Percentiles rank a stretch among this genome's conserved stretches.
phyloP scores from a whole-genome alignment of 1,284 basidiomycete genomes.

The Cryptococcus sp. region DNA sequence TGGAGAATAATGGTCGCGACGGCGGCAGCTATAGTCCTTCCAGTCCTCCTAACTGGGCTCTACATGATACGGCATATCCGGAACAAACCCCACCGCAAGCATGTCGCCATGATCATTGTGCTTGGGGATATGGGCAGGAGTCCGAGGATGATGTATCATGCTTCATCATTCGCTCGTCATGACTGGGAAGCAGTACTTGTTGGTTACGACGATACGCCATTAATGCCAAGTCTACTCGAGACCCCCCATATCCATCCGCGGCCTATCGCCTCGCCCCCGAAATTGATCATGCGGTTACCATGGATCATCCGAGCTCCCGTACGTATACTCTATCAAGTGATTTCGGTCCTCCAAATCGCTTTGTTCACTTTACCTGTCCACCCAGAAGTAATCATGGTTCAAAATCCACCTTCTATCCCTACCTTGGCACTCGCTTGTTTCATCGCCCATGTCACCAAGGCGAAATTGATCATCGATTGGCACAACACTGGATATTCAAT shows the following conservation, averaged over 20 bases:
- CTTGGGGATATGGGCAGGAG: conserved; percentile 93
- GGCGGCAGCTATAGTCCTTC: conserved; percentile 1
- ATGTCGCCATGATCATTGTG: conserved; percentile 76
- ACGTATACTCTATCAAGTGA: conserved; percentile 69
- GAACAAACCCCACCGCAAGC: conserved; percentile 17
- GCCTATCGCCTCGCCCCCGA: conserved; percentile 65
- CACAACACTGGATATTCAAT: conserved; percentile 97
- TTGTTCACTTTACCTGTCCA: conserved; percentile 60
- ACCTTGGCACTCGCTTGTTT: conserved; percentile 82
- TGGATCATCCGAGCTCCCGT: conserved; percentile 76
- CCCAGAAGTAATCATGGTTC: conserved; percentile 83
- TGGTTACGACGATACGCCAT: conserved; percentile 76
- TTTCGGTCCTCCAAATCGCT: conserved; percentile 57
- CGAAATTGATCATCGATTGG: conserved; percentile 95
- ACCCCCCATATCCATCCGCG: conserved; percentile 62
- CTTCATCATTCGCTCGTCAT: conserved; percentile 79
- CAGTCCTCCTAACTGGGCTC: conserved; percentile 8
- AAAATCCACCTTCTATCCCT: conserved; percentile 97
- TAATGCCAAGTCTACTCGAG: conserved; percentile 63
- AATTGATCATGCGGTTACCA: conserved; percentile 54
- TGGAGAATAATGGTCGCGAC: background rate
- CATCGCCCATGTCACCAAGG: conserved; percentile 62
- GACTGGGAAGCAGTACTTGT: conserved; percentile 77
- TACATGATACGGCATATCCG: conserved; percentile 6
- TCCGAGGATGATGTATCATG: conserved; percentile 98